Percentiles rank a stretch among this genome's conserved stretches.
Conservation (phyloP, 2,329 filamentous ascomycete species). For the Clathrospora elynae region DNA sequence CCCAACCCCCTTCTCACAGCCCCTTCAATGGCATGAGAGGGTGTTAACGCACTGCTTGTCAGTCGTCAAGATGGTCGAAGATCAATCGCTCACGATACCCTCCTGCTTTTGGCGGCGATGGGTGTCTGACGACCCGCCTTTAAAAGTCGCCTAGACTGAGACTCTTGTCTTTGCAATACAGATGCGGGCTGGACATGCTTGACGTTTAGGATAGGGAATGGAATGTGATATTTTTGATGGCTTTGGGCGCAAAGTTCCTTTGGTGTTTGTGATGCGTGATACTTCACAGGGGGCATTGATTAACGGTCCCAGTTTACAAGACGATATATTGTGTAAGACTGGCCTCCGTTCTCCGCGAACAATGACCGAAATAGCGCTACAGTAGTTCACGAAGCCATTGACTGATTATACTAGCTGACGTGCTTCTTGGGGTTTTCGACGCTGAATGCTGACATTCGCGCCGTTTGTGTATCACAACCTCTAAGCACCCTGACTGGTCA, state of each 20-base stretch:
- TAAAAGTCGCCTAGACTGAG: constrained; percentile 43
- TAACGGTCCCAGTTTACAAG: too few species aligned
- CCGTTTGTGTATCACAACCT: background rate
- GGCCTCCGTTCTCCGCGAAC: too few species aligned
- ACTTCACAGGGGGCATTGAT: too few species aligned
- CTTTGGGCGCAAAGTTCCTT: too few species aligned
- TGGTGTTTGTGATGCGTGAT: too few species aligned
- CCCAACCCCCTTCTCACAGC: constrained; percentile 22
- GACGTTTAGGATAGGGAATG: too few species aligned
- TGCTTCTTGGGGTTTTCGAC: too few species aligned
- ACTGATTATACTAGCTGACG: too few species aligned
- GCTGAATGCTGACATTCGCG: too few species aligned
- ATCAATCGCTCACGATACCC: constrained; percentile 26
- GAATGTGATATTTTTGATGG: background rate
- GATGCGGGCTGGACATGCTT: constrained; percentile 42
- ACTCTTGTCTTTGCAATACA: constrained; percentile 46
- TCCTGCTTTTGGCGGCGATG: constrained; percentile 25
- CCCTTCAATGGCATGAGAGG: constrained; percentile 28
- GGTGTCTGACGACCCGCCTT: constrained; percentile 28
- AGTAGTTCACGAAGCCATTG: too few species aligned
- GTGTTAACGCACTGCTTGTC: constrained; percentile 19
- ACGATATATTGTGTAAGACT: too few species aligned
- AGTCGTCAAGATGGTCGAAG: constrained; percentile 28
- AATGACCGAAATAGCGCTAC: too few species aligned
- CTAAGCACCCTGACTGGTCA: constrained; percentile 3